Conservation (phyloP, 352 stramenopile genomes). For the Phytopythium ostracodes region DNA sequence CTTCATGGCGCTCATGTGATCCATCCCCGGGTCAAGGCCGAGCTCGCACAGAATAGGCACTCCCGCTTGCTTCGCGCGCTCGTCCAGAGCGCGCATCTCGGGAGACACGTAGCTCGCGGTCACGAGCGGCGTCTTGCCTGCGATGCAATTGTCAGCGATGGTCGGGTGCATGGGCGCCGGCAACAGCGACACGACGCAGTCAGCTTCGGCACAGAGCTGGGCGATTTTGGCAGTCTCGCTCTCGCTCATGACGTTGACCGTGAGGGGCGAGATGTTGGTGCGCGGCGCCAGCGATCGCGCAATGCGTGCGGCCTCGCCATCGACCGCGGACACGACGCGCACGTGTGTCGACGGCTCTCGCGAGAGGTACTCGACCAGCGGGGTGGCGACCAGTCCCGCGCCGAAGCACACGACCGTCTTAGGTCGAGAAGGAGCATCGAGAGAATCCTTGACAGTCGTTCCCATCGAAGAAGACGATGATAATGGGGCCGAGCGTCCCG, state of each 20-base stretch:
- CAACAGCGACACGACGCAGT: slow-evolving; percentile 94
- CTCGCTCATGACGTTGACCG: slow-evolving; percentile 75
- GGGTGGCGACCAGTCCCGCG: slow-evolving; percentile 75
- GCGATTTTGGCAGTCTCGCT: slow-evolving; percentile 38
- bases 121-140: slow-evolving; percentile 84
- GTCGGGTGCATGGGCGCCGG: slow-evolving; percentile 92
- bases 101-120: slow-evolving; percentile 95
- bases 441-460: slow-evolving; percentile 35
- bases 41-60: slow-evolving; percentile 95
- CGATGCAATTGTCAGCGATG: slow-evolving; percentile 88
- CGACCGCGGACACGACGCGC: slow-evolving; percentile 67
- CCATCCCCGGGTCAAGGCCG: slow-evolving; percentile 95
- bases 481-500: slow-evolving; percentile 13
- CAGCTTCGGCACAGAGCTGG: slow-evolving; percentile 65
- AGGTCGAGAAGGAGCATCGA: slow-evolving; percentile 1
- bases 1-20: slow-evolving; percentile 97
- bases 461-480: slow-evolving; percentile 13
- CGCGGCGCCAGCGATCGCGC: slow-evolving; percentile 56
- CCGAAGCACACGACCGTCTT: slow-evolving; percentile 87
- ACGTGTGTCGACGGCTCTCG: slow-evolving; percentile 67
- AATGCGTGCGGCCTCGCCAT: slow-evolving; percentile 69
- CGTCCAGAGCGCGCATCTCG: slow-evolving; percentile 88
- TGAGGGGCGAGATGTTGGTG: slow-evolving; percentile 63
- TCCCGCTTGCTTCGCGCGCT: slow-evolving; percentile 63
- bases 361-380: slow-evolving; percentile 86